phyloP scores from a whole-genome alignment of 176 grass and related monocot species.

The Tillandsia leiboldiana region DNA sequence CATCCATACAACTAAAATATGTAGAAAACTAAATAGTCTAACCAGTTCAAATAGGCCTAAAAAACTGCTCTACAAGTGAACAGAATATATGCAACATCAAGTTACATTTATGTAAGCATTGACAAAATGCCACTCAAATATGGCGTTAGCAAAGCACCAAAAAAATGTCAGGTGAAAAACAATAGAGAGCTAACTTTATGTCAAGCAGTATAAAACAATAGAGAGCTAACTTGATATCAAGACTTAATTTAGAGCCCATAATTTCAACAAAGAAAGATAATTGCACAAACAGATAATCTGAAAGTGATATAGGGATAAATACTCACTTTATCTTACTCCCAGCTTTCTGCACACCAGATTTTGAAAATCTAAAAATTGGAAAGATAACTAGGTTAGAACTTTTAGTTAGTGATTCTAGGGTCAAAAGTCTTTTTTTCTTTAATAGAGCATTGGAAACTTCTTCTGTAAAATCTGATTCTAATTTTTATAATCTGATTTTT shows the following conservation, averaged over 20 bases:
- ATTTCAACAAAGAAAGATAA: too few relatives aligned
- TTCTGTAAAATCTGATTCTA: too few relatives aligned
- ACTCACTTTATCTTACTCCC: conserved; percentile 55
- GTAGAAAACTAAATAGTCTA: too few relatives aligned
- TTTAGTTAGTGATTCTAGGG: background rate
- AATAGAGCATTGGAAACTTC: too few relatives aligned
- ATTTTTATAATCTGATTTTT: too few relatives aligned
- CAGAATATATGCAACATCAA: background rate
- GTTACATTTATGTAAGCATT: background rate
- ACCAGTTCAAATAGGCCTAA: background rate
- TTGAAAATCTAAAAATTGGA: conserved; percentile 51
- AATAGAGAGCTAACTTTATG: background rate
- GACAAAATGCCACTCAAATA: background rate
- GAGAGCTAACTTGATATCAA: background rate
- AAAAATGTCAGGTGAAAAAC: too few relatives aligned
- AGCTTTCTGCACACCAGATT: conserved; percentile 71
- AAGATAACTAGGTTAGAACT: conserved; percentile 17
- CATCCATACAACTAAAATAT: too few relatives aligned
- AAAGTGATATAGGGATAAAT: background rate
- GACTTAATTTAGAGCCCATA: background rate
- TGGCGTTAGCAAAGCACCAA: background rate
- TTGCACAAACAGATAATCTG: background rate
- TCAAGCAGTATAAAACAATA: background rate
- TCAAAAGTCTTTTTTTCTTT: too few relatives aligned
- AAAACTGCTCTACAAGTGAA: background rate